Base-by-base conservation (phyloP, 2,329 filamentous ascomycete species). In the Pseudogymnoascus sp. region DNA sequence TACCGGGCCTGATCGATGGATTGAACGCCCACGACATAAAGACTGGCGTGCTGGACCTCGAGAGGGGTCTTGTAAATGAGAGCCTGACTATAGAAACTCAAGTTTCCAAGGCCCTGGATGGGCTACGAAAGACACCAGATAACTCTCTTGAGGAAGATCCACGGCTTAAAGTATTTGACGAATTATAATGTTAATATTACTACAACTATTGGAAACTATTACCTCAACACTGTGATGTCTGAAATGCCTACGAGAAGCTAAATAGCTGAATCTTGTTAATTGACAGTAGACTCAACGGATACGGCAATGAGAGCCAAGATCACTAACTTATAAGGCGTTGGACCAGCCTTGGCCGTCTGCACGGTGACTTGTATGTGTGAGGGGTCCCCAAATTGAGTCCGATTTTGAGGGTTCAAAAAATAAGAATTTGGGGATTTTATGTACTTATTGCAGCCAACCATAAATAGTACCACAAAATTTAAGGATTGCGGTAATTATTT, bases 51-150 rank as follows among this genome's bases (percentile, higher is more conserved):
- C 61, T 65, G 14, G 66, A 69, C 39, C 59, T 69, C 19, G 64
- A 69, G 29, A 21, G 29, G 6, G 39, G 21, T 26, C 26, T 63
- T 26, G 33, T 33, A 26, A 63, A 49, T 37, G 16, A 63, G 26
- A 63, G 45, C 45, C 19, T 59, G 41, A 26, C 8, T 3, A 59
- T 63, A 33, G 85, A 86, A 74, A 80, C 83, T 63, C 79, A 80
- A 59, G 83, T 83, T 60, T 80, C 80, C 16, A 82, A 86, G 69
- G 77, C 81, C 43, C 77, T 86, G 37, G 83, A 84, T 23, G 81
- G 84, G 64, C 72, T 83, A 29, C 52, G 39, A 35, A 16, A 19
- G 21, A 29, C 26, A 26, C 62, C 39, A 23, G 45, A 60, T 16
- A 7, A 45, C n/a, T 29, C 61, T 41, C n/a, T 60, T 31, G 65